Percentiles rank a stretch among this genome's conserved stretches.
These are phyloP conservation scores for Potentilla sterilis DNA, from an alignment of 306 rosid genomes.

Conservation along the genomic window DNA sequence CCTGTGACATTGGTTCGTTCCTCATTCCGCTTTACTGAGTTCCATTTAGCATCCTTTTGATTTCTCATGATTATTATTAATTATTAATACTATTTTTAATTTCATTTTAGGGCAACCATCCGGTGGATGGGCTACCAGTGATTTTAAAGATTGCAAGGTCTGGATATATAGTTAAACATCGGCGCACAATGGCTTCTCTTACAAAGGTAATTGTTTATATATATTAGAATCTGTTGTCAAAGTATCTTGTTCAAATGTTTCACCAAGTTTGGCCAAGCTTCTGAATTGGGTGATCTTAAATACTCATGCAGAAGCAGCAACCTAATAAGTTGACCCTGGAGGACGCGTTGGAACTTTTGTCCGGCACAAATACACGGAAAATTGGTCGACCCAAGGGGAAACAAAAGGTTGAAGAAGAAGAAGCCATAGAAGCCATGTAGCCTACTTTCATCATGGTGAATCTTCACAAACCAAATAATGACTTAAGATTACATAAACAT, in stretches of 20 bases:
- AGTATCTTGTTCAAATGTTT: neutral
- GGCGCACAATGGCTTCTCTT: conserved; percentile 49
- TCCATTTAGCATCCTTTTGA: conserved; percentile 10
- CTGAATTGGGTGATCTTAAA: conserved; percentile 8
- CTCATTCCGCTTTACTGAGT: conserved; percentile 10
- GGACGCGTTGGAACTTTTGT: conserved; percentile 66
- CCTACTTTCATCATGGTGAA: neutral
- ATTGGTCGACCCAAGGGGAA: conserved; percentile 67
- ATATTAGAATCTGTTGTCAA: conserved; percentile 1
- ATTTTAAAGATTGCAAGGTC: conserved; percentile 49
- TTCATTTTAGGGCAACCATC: conserved; percentile 75
- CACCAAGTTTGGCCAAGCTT: neutral
- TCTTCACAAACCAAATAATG: neutral
- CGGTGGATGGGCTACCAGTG: conserved; percentile 75
- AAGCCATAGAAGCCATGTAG: conserved; percentile 48
- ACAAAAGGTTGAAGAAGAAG: conserved; percentile 36
- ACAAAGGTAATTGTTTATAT: conserved; percentile 55
- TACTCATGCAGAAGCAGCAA: conserved; percentile 52
- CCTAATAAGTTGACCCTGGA: conserved; percentile 57
- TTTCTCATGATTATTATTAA: neutral
- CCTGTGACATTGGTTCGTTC: conserved; percentile 80
- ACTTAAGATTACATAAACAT: neutral
- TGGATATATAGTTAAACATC: conserved; percentile 66
- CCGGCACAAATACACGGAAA: conserved; percentile 42
- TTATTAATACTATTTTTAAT: conserved; percentile 6